Evolutionary conservation across 1,284 basidiomycete genomes (phyloP).

Genomic region (Malassezia yamatoensis): DNA sequence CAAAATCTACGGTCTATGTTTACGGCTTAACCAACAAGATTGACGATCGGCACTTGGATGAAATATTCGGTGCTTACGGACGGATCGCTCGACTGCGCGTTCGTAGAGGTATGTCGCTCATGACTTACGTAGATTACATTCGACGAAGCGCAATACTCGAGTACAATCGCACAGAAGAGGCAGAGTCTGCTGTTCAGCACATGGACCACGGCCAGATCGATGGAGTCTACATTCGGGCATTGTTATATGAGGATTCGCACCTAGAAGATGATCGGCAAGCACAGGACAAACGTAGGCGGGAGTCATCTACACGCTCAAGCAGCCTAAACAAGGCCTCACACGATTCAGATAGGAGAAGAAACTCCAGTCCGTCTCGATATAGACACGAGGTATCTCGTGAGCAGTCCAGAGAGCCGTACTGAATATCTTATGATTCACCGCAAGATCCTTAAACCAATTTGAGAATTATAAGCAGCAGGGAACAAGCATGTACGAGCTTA

Average conservation of each 20-base stretch:
- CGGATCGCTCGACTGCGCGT: neutral
- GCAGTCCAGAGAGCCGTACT: too few relatives aligned
- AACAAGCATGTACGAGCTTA: too few relatives aligned
- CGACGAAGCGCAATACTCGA: constrained; percentile 17
- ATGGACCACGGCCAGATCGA: constrained; percentile 37
- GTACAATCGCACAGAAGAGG: constrained; percentile 15
- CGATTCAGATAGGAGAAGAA: too few relatives aligned
- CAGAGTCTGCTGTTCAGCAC: constrained; percentile 24
- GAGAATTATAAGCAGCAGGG: too few relatives aligned
- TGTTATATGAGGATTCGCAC: neutral
- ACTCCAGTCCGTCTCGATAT: too few relatives aligned
- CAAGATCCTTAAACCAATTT: too few relatives aligned
- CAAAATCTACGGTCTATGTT: constrained; percentile 13
- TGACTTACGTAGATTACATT: neutral
- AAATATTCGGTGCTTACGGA: constrained; percentile 31
- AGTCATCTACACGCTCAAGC: neutral
- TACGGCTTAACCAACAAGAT: constrained; percentile 20
- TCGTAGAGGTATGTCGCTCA: neutral
- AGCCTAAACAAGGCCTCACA: neutral
- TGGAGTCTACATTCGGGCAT: constrained; percentile 9
- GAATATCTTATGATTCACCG: too few relatives aligned
- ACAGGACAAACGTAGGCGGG: neutral
- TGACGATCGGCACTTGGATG: constrained; percentile 19
- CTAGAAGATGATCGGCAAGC: neutral
- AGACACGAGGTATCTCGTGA: too few relatives aligned